phyloP scores from a whole-genome alignment of 1,284 basidiomycete genomes.

The Papiliotrema laurentii region DNA sequence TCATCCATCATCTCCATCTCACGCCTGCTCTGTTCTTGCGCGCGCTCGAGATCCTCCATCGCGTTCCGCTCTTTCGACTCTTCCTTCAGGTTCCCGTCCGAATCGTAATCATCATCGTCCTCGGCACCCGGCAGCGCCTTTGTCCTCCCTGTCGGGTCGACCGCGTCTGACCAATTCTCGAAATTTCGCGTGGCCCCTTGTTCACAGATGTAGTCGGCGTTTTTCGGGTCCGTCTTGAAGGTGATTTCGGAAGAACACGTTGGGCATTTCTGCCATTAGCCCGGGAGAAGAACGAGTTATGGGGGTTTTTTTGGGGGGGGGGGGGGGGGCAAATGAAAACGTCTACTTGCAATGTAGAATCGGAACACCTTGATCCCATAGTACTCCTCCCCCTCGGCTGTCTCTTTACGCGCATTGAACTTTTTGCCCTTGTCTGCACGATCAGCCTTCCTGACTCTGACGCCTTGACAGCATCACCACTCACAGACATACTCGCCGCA shows the following conservation, averaged over 20 bases:
- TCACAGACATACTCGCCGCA: constrained; percentile 96
- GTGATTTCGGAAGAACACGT: constrained; percentile 96
- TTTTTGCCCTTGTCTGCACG: constrained; percentile 78
- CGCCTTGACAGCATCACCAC: constrained; percentile 7
- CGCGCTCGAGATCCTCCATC: constrained; percentile 93
- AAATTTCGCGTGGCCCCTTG: constrained; percentile 93
- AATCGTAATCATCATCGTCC: constrained; percentile 53
- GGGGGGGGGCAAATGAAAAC: constrained; percentile 66
- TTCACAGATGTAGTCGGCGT: constrained; percentile 87
- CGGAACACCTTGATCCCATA: constrained; percentile 79
- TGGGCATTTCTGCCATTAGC: constrained; percentile 56
- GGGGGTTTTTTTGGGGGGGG: neutral
- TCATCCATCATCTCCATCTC: constrained; percentile 99
- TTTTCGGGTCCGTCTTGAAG: constrained; percentile 99
- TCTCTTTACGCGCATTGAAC: constrained; percentile 98
- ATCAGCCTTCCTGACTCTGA: neutral
- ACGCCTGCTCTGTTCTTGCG: constrained; percentile 82
- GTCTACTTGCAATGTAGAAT: constrained; percentile 47
- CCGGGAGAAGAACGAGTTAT: neutral
- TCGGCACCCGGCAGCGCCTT: constrained; percentile 43
- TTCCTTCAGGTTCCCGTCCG: constrained; percentile 57
- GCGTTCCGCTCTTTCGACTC: constrained; percentile 61
- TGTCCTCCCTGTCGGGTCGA: constrained; percentile 27
- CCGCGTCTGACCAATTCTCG: constrained; percentile 54
- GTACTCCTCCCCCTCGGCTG: constrained; percentile 93